Base-by-base conservation (phyloP, 164 flowering plant genomes). In the Akebia trifoliata region DNA sequence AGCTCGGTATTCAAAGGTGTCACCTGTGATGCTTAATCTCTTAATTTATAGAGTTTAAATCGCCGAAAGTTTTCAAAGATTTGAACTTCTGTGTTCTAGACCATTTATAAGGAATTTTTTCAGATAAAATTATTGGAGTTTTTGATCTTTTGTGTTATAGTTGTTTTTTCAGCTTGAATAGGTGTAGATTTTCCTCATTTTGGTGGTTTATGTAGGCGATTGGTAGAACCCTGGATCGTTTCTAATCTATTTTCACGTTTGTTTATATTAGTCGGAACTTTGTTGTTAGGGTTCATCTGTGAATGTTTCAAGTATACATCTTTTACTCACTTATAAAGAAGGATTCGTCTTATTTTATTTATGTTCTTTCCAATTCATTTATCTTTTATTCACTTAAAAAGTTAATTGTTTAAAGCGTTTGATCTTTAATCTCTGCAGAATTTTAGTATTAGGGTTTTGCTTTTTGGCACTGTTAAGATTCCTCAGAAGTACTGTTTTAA, bases 381-480 rank as follows among this genome's bases (percentile, higher is more conserved):
- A n/a, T n/a, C n/a, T n/a, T n/a, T n/a, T n/a, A n/a, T n/a, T n/a
- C n/a, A n/a, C n/a, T n/a, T n/a, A n/a, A n/a, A n/a, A n/a, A n/a
- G n/a, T n/a, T n/a, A n/a, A n/a, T n/a, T n/a, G n/a, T n/a, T n/a
- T n/a, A n/a, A n/a, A n/a, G n/a, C n/a, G n/a, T n/a, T n/a, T n/a
- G n/a, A 36, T 10, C 10, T 4, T 36, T 36, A 36, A 4, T 12
- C 14, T 4, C 14, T 12, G 30, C n/a, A 36, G 29, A 50, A 28
- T 44, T 45, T 57, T 50, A 10, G 25, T 40, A 31, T 18, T 56
- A 40, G 59, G 49, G 25, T n/a, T 56, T 56, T 56, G 21, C 6
- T 4, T 36, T 30, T 42, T 53, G 17, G 29, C 25, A 4, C 36
- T 22, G 32, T 36, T 54, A 8, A n/a, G 14, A 38, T 17, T 54